These are phyloP conservation scores for Knoxia roxburghii DNA, from an alignment of 257 asterid species.

Conservation along the genomic window DNA sequence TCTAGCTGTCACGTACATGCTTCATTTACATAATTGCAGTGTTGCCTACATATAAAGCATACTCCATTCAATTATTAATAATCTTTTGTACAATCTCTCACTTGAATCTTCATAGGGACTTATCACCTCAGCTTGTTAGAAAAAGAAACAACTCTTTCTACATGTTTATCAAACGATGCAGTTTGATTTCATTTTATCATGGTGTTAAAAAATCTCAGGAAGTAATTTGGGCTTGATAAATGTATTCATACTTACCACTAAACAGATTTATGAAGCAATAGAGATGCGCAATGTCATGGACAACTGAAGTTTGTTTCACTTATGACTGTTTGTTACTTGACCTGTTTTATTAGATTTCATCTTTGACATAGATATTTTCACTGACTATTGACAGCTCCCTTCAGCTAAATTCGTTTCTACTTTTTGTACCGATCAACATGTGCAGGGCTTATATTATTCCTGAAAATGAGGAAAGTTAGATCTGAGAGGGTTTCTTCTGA, in stretches of 20 bases:
- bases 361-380: no score
- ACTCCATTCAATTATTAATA: neutral
- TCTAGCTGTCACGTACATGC: neutral
- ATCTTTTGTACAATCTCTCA: neutral
- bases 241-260: neutral
- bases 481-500: conserved; percentile 81
- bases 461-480: conserved; percentile 93
- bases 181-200: neutral
- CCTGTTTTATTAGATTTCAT: neutral
- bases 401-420: neutral
- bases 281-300: neutral
- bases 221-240: neutral
- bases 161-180: neutral
- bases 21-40: neutral
- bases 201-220: neutral
- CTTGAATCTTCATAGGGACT: neutral
- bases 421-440: conserved; percentile 11
- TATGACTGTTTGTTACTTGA: neutral
- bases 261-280: neutral
- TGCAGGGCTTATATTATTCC: conserved; percentile 70
- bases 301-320: neutral
- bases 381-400: neutral
- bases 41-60: neutral
- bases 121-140: neutral
- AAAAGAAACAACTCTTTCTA: no score